Base-by-base conservation (phyloP, 2,329 filamentous ascomycete genomes). In the Curvularia sp. region DNA sequence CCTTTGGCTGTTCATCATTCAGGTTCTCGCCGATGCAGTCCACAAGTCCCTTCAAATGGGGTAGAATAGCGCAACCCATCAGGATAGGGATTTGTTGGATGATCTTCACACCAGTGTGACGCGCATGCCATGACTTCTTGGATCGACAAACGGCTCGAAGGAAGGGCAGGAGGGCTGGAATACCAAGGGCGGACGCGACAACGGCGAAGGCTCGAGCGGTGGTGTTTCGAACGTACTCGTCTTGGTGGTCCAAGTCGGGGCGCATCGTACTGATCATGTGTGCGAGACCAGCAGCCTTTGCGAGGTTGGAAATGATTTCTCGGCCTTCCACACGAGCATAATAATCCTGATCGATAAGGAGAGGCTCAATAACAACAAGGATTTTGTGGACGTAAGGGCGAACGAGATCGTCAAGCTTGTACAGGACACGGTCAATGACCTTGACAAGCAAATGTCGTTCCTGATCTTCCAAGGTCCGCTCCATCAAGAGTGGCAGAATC, bases 181-280 rank as follows among this genome's bases (percentile, higher is more conserved):
- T 99, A 48, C 95, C 95, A 6, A 99, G 87, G 18, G 95, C 95
- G 19, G 94, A 97, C 2, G 95, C 95, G 36, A 99, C 95, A 6
- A 99, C 95, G 25, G 95, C 95, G 74, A 99, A 99, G 1, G 95
- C 95, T 81, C 95, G 86, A 53, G 95, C 95, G 1, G 95, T 99
- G 1, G 95, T 99, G 79, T 99, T 99, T 74, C 95, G 88, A 12
- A 99, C 96, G 75, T 99, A 99, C 77, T 99, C 95, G 71, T 99
- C 95, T 25, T 96, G 91, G 71, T 99, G 95, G 70, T 99, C 95
- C 66, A 99, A 97, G 85, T 99, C 95, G 0, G 95, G 96, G 72
- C 95, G 86, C 95, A 99, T 99, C 8, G 93, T 97, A 80, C 93
- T 97, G 77, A 99, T 99, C 95, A 99, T 99, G 68, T 96, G 95